A percentile compares a stretch with the other conserved stretches of the same genome.
Evolutionary conservation across 2,329 filamentous ascomycete species (phyloP).

Genomic region (Colletotrichum tofieldiae): DNA sequence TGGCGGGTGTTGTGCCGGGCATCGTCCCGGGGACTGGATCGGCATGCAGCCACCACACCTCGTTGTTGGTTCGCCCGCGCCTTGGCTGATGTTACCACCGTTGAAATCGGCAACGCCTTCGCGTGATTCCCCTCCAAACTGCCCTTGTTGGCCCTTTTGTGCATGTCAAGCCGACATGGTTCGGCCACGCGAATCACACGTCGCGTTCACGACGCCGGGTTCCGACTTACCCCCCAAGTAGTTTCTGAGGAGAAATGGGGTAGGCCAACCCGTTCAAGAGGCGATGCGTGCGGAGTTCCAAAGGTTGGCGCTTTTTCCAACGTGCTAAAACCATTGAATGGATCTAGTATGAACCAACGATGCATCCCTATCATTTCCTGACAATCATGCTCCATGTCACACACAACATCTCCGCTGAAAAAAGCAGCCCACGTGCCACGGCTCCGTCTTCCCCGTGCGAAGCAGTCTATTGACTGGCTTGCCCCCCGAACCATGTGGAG

Average conservation of each 20-base stretch:
- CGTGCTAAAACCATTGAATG: constrained; percentile 5
- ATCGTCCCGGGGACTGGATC: constrained; percentile 19
- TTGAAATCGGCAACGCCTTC: constrained; percentile 13
- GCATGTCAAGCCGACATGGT: constrained; percentile 12
- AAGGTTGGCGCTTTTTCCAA: not conserved
- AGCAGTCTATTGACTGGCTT: constrained; percentile 22
- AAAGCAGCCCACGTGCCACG: constrained; percentile 32
- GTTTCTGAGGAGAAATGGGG: constrained; percentile 20
- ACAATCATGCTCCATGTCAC: not conserved
- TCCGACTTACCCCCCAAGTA: not conserved
- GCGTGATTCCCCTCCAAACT: not conserved
- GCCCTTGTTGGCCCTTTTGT: constrained; percentile 13
- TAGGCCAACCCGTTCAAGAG: constrained; percentile 16
- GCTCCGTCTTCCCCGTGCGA: constrained; percentile 35
- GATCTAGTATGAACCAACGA: constrained; percentile 5
- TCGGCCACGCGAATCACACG: constrained; percentile 20
- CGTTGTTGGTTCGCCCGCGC: not conserved
- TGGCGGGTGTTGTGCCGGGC: constrained; percentile 11
- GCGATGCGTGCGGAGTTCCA: constrained; percentile 26
- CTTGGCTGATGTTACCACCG: constrained; percentile 36
- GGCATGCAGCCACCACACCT: constrained; percentile 20
- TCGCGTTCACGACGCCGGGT: not conserved
- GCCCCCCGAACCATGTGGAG: constrained; percentile 31
- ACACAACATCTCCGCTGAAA: not conserved
- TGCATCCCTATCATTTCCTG: constrained; percentile 11